Evolutionary conservation across 768 basidiomycete species (phyloP).

Genomic region (Termitomyces sp.): DNA sequence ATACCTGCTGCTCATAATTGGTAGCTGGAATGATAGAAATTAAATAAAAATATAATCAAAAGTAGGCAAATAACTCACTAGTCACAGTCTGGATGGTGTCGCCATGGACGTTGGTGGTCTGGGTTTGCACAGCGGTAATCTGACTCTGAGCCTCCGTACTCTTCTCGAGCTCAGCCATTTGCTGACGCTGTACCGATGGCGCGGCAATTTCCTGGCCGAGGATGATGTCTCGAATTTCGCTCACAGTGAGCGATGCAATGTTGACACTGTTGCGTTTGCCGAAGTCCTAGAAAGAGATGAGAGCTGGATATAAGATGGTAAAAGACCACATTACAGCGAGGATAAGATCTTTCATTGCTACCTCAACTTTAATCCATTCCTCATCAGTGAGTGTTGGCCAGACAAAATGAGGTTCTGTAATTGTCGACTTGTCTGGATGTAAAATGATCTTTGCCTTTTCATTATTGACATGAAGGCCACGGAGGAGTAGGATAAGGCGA

Average conservation of each 20-base stretch:
- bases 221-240: conserved; percentile 97
- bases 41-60: conserved; percentile 7
- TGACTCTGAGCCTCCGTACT: conserved; percentile 91
- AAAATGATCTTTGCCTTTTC: conserved; percentile 99
- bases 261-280: conserved; percentile 99
- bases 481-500: conserved; percentile 92
- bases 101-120: conserved; percentile 97
- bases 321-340: conserved; percentile 51
- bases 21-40: conserved; percentile 51
- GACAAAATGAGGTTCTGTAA: conserved; percentile 96
- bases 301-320: background rate
- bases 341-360: conserved; percentile 97
- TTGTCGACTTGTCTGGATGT: conserved; percentile 94
- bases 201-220: conserved; percentile 98
- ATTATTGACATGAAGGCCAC: conserved; percentile 97
- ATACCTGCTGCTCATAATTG: conserved; percentile 97
- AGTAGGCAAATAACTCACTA: conserved; percentile 44
- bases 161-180: conserved; percentile 99
- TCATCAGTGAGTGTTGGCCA: conserved; percentile 93
- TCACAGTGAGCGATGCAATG: conserved; percentile 93
- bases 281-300: conserved; percentile 63
- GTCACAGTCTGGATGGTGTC: conserved; percentile 95
- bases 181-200: conserved; percentile 93
- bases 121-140: conserved; percentile 96
- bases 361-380: conserved; percentile 99